Evolutionary conservation across 2,329 filamentous ascomycete species (phyloP), one percentile per base, ranked within the genome.

Genomic region (Podosphaera aphanis): DNA sequence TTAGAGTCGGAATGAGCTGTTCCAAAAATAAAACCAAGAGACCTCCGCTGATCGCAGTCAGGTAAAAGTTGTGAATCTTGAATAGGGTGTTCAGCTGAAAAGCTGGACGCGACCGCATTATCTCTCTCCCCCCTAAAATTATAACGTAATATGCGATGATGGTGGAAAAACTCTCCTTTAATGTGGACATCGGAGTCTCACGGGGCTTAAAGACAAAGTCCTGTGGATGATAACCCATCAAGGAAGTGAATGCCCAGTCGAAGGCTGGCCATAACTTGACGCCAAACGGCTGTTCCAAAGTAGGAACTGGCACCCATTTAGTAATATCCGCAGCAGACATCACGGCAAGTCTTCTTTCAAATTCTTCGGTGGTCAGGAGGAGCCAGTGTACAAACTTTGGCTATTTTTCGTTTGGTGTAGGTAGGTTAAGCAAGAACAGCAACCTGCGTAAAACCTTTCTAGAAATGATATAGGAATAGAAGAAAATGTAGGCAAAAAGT

Each of bases 121-220:
- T n/a, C 38, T 54, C 51, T 45, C 53, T 47, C 8, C 55, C 55
- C 1, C 53, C 53, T 39, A 56, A 53, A 27, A 57, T 51, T 10
- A 56, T 48, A 7, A 48, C 44, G 18, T 54, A 46, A 44, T 57
- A 57, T n/a, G 51, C n/a, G 10, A 46, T 48, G 29, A 57, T 52
- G 27, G 50, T 48, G 2, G 42, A 21, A 6, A 49, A 18, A 10
- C 50, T 54, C 35, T 55, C 52, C 15, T 27, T 47, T 15, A 54
- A 18, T 1, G 55, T 57, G n/a, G 55, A 55, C 37, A 57, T 46
- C 3, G 53, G 52, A 8, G 55, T 57, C 23, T 49, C 39, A 1
- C 51, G 49, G 10, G 48, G 33, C 10, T 49, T 44, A 25, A 55
- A 56, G 20, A 49, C 38, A 47, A 56, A 56, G 8, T 54, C 45